Percentiles rank a stretch among this genome's conserved stretches.
phyloP scores from a whole-genome alignment of 148 eudicot species.

The Cornus suecica region DNA sequence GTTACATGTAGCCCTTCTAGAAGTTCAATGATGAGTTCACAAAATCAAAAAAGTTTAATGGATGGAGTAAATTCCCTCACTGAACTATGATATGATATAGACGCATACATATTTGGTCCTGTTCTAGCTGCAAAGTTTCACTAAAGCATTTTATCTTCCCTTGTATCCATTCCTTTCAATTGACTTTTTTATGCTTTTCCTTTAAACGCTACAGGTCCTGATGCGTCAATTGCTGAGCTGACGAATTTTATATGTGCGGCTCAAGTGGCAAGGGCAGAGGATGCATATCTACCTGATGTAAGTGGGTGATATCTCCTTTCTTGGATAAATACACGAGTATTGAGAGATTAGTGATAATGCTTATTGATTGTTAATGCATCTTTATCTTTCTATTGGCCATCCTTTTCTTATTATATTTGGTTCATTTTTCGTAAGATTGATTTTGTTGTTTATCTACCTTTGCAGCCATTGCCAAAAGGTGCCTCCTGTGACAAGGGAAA shows the following conservation, averaged over 20 bases:
- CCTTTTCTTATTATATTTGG: neutral
- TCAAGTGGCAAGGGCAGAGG: slow-evolving; percentile 64
- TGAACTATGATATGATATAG: no score
- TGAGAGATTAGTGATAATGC: neutral
- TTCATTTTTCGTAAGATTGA: neutral
- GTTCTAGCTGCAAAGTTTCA: no score
- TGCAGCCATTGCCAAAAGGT: slow-evolving; percentile 23
- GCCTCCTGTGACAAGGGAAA: slow-evolving; percentile 20
- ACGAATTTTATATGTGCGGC: slow-evolving; percentile 77
- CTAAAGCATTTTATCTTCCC: no score
- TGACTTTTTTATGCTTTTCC: neutral
- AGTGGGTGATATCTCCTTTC: neutral
- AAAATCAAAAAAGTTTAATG: no score
- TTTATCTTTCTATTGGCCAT: neutral
- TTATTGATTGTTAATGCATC: neutral
- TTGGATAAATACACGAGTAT: neutral
- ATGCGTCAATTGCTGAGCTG: slow-evolving; percentile 55
- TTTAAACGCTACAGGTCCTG: slow-evolving; percentile 47
- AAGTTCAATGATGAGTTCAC: no score
- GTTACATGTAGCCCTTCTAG: no score
- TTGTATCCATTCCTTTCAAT: neutral
- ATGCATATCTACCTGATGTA: slow-evolving; percentile 33
- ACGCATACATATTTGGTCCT: no score
- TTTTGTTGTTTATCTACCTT: neutral
- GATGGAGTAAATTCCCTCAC: no score